Evolutionary conservation across 257 asterid genomes (phyloP).

Genomic region (Scutellaria minor): DNA sequence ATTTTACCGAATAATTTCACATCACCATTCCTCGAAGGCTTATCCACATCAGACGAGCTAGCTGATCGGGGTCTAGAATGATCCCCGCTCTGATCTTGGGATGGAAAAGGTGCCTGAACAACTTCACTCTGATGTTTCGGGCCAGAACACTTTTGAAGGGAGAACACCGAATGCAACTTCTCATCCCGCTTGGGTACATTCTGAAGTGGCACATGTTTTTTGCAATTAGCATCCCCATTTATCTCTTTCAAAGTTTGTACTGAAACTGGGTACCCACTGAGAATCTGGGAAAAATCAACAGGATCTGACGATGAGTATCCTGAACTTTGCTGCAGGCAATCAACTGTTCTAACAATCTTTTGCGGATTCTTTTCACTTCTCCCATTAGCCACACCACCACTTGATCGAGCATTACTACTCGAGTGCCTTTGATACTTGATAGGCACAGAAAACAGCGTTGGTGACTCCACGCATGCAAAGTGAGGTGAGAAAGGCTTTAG

Average conservation of each 20-base stretch:
- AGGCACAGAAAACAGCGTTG: constrained; percentile 52
- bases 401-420: constrained; percentile 37
- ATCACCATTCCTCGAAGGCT: constrained; percentile 70
- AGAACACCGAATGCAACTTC: constrained; percentile 44
- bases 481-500: constrained; percentile 34
- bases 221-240: constrained; percentile 47
- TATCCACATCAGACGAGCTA: constrained; percentile 60
- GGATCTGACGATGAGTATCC: constrained; percentile 44
- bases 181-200: constrained; percentile 43
- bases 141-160: constrained; percentile 61
- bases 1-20: constrained; percentile 93
- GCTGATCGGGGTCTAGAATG: constrained; percentile 43
- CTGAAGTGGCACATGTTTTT: constrained; percentile 44
- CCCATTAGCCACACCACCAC: constrained; percentile 36
- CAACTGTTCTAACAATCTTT: constrained; percentile 40
- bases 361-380: constrained; percentile 39
- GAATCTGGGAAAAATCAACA: constrained; percentile 53
- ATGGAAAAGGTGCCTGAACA: constrained; percentile 42
- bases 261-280: constrained; percentile 56
- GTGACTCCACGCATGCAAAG: constrained; percentile 45
- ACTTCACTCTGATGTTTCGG: constrained; percentile 42
- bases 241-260: constrained; percentile 49
- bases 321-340: constrained; percentile 43
- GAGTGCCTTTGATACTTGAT: constrained; percentile 50
- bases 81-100: constrained; percentile 44